A percentile compares a stretch with the other conserved stretches of the same genome.
Evolutionary conservation across 2,329 filamentous ascomycete genomes (phyloP).

Genomic region (Pyrenophora seminiperda): DNA sequence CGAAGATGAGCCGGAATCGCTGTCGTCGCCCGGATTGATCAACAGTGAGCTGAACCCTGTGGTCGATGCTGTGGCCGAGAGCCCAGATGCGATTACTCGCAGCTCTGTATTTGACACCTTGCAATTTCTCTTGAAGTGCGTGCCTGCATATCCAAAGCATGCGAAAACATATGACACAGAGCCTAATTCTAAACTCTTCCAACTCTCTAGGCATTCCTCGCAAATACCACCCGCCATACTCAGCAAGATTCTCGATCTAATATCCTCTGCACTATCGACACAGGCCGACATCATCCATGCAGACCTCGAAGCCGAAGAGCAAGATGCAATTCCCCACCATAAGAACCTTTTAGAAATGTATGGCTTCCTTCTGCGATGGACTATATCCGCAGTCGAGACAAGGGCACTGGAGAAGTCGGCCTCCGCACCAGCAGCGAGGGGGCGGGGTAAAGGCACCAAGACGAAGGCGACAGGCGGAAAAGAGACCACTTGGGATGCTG

Average conservation of each 20-base stretch:
- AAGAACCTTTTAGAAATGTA: conserved; percentile 93
- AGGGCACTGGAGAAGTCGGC: conserved; percentile 90
- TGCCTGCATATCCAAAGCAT: conserved; percentile 58
- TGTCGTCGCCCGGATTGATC: conserved; percentile 74
- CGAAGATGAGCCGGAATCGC: conserved; percentile 86
- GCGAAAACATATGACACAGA: conserved; percentile 41
- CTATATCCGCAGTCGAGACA: conserved; percentile 88
- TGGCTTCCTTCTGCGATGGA: conserved; percentile 93
- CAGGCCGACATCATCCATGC: conserved; percentile 85
- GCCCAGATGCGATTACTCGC: conserved; percentile 83
- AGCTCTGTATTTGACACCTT: conserved; percentile 85
- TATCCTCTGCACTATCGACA: conserved; percentile 82
- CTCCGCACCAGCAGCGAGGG: conserved; percentile 70
- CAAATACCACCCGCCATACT: conserved; percentile 80
- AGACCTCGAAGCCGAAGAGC: conserved; percentile 90
- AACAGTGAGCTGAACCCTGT: conserved; percentile 89
- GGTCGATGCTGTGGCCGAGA: conserved; percentile 88
- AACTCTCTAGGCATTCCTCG: conserved; percentile 75
- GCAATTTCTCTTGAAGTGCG: conserved; percentile 96
- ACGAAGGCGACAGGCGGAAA: conserved; percentile 63
- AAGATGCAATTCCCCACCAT: conserved; percentile 77
- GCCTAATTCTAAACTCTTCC: conserved; percentile 67
- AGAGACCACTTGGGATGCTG: conserved; percentile 86
- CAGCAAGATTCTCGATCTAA: conserved; percentile 89
- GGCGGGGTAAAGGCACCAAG: conserved; percentile 75